A percentile compares a stretch with the other conserved stretches of the same genome.
Evolutionary conservation across 768 basidiomycete genomes (phyloP).

Genomic region (Mrakia frigida): DNA sequence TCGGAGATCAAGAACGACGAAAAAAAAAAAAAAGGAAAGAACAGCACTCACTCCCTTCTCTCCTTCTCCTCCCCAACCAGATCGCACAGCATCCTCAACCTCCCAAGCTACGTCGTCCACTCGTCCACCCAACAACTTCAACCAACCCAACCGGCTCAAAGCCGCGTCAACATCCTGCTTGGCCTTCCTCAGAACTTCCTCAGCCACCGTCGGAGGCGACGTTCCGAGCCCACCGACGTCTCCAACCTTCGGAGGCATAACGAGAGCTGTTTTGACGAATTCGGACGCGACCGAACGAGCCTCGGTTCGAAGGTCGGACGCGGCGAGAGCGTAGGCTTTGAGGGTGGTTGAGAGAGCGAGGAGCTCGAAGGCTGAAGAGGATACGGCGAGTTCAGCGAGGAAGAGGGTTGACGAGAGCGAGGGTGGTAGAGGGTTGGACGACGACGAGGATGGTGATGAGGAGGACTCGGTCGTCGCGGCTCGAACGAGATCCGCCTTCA

Average conservation of each 20-base stretch:
- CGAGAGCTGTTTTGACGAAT: constrained; percentile 2
- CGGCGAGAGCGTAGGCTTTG: not conserved
- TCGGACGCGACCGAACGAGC: not conserved
- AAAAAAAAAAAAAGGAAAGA: not conserved
- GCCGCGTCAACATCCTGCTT: not conserved
- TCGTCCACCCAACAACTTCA: not conserved
- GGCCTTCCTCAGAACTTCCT: not conserved
- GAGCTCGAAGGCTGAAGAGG: constrained; percentile 1
- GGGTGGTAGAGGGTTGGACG: not conserved
- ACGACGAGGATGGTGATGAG: not conserved
- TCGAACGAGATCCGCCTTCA: constrained; percentile 15
- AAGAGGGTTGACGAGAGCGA: not conserved
- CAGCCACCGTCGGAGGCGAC: not conserved
- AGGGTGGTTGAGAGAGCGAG: not conserved
- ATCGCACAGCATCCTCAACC: not conserved
- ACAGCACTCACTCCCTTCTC: constrained; percentile 7
- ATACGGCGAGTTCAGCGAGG: constrained; percentile 9
- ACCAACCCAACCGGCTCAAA: not conserved
- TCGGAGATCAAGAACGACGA: too few species aligned
- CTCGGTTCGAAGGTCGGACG: not conserved
- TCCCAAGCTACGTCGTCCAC: constrained; percentile 12
- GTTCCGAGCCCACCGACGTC: not conserved
- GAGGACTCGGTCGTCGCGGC: not conserved
- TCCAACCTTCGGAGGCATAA: not conserved
- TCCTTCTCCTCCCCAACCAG: constrained; percentile 24